phyloP scores from a whole-genome alignment of 345 rosid species.

The Excoecaria agallocha region DNA sequence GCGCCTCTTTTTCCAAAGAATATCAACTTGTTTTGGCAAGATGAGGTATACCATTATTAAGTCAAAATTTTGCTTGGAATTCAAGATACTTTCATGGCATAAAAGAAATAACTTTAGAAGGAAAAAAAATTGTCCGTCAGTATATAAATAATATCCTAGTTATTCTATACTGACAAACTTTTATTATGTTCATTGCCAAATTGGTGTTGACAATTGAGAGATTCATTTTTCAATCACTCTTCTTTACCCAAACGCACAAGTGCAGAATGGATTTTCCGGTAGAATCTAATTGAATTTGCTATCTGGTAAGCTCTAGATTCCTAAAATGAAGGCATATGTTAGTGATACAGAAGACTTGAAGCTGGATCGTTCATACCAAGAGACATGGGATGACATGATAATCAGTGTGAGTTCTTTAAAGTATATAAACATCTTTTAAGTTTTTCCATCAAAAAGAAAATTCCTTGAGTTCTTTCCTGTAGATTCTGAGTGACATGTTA shows the following conservation, averaged over 20 bases:
- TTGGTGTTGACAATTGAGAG: background rate
- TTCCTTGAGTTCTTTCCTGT: background rate
- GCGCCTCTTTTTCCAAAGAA: conserved; percentile 92
- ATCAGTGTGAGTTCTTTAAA: conserved; percentile 59
- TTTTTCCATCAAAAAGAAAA: background rate
- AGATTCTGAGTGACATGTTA: background rate
- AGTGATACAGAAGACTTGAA: conserved; percentile 91
- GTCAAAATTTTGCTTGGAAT: conserved; percentile 12
- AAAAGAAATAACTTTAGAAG: background rate
- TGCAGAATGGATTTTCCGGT: conserved; percentile 12
- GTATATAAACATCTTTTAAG: background rate
- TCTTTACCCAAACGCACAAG: background rate
- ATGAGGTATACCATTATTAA: conserved; percentile 67
- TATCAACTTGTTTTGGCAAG: conserved; percentile 90
- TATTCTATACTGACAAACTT: background rate
- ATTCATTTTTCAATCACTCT: background rate
- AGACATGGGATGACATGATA: conserved; percentile 99
- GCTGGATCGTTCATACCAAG: conserved; percentile 88
- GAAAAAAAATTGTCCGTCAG: background rate
- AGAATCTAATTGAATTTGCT: conserved; percentile 46
- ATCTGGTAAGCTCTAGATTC: conserved; percentile 96
- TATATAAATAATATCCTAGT: background rate
- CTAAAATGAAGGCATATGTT: conserved; percentile 98
- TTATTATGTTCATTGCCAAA: background rate
- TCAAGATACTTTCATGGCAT: conserved; percentile 12